These are phyloP conservation scores for Dispira simplex DNA, from an alignment of 192 early-diverging fungal species.

Conservation along the genomic window DNA sequence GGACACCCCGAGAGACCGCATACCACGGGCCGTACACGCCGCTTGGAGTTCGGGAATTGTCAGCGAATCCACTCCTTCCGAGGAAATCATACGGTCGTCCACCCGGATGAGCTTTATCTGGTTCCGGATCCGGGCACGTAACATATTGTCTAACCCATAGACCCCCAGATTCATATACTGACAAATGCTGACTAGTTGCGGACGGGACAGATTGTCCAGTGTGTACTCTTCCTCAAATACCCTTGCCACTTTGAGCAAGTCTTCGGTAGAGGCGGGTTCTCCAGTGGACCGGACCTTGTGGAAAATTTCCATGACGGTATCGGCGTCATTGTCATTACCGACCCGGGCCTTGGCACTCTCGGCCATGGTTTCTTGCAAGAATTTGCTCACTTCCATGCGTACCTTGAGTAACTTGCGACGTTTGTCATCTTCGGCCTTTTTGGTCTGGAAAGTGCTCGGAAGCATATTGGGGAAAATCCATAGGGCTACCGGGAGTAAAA, in stretches of 20 bases:
- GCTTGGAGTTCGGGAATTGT: slow-evolving; percentile 77
- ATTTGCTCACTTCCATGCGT: slow-evolving; percentile 87
- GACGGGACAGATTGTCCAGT: slow-evolving; percentile 81
- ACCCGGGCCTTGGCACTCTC: slow-evolving; percentile 42
- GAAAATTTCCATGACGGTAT: slow-evolving; percentile 63
- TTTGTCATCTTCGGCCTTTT: slow-evolving; percentile 76
- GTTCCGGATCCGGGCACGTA: slow-evolving; percentile 83
- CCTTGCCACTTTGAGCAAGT: slow-evolving; percentile 68
- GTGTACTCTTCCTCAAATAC: slow-evolving; percentile 91
- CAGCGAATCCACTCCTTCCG: slow-evolving; percentile 79
- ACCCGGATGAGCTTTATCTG: slow-evolving; percentile 70
- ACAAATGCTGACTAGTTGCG: slow-evolving; percentile 89
- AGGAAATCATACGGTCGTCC: slow-evolving; percentile 77
- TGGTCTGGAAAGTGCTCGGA: slow-evolving; percentile 89
- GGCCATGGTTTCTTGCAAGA: slow-evolving; percentile 88
- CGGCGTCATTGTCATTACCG: slow-evolving; percentile 15
- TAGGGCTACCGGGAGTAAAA: slow-evolving; percentile 79
- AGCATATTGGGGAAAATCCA: slow-evolving; percentile 95
- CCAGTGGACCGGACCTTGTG: slow-evolving; percentile 64
- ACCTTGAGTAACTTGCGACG: slow-evolving; percentile 81
- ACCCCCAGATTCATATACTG: slow-evolving; percentile 90
- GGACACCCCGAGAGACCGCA: slow-evolving; percentile 74
- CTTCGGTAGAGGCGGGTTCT: slow-evolving; percentile 63
- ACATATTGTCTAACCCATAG: slow-evolving; percentile 96
- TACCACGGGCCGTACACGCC: slow-evolving; percentile 79